phyloP scores from a whole-genome alignment of 148 eudicot genomes.

The Fagopyrum tataricum region DNA sequence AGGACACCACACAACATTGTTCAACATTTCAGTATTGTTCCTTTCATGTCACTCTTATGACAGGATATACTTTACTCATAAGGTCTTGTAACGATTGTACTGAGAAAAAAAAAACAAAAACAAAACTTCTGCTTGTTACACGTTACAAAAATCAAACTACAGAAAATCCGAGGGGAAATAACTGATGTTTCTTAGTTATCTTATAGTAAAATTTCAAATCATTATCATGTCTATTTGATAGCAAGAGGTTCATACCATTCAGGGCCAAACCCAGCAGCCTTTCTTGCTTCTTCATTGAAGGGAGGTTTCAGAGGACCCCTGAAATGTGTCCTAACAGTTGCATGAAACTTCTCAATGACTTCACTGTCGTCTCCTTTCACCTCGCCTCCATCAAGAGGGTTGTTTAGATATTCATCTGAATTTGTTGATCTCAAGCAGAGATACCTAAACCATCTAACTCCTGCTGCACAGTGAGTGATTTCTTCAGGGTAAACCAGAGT shows the following conservation, averaged over 20 bases:
- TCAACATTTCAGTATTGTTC: too few species aligned
- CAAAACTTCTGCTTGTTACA: background rate
- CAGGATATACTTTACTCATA: too few species aligned
- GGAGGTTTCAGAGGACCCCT: constrained; percentile 94
- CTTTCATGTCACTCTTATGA: too few species aligned
- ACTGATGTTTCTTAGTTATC: background rate
- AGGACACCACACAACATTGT: too few species aligned
- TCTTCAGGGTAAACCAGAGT: constrained; percentile 82
- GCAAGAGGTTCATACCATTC: constrained; percentile 95
- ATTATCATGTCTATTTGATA: constrained; percentile 28
- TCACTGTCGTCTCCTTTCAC: constrained; percentile 25
- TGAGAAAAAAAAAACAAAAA: too few species aligned
- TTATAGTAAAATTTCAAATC: constrained; percentile 2
- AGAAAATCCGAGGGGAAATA: background rate
- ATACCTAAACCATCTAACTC: constrained; percentile 88
- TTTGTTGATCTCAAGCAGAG: constrained; percentile 48
- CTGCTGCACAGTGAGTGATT: constrained; percentile 93
- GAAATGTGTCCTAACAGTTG: constrained; percentile 53
- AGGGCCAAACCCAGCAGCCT: constrained; percentile 89
- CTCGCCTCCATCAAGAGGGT: background rate
- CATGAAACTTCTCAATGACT: constrained; percentile 61
- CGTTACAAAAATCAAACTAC: background rate
- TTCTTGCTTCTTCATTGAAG: constrained; percentile 84
- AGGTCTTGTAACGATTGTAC: too few species aligned
- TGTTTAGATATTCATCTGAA: constrained; percentile 19